Percentiles rank a stretch among this genome's conserved stretches.
These are phyloP conservation scores for Blepharisma stoltei DNA, from an alignment of 73 alveolate species.

Conservation along the genomic window DNA sequence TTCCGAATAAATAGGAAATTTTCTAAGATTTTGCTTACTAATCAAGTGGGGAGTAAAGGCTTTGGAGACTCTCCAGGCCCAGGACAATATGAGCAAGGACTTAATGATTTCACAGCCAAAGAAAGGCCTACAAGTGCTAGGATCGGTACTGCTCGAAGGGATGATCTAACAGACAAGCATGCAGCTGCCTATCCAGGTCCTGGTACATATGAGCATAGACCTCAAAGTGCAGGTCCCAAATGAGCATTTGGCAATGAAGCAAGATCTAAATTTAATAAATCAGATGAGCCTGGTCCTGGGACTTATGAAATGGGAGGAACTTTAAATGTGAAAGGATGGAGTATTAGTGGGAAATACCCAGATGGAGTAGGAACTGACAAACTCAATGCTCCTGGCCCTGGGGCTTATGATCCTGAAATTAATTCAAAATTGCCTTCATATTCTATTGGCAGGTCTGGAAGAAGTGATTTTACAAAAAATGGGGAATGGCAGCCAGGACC, in stretches of 20 bases:
- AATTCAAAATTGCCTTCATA: neutral
- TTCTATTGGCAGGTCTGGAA: conserved; percentile 1
- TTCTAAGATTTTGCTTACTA: too few relatives aligned
- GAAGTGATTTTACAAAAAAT: neutral
- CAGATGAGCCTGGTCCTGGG: neutral
- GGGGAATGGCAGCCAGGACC: conserved; percentile 20
- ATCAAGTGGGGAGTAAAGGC: too few relatives aligned
- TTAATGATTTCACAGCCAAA: neutral
- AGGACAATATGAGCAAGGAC: conserved; percentile 14
- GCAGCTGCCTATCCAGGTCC: neutral
- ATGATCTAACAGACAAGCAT: neutral
- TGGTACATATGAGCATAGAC: conserved; percentile 1
- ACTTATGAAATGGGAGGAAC: neutral
- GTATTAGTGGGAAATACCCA: too few relatives aligned
- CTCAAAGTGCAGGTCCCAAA: neutral
- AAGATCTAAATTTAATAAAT: neutral
- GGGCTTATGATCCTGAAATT: conserved; percentile 12
- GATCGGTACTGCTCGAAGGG: neutral
- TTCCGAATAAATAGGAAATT: too few relatives aligned
- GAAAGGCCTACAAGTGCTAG: neutral
- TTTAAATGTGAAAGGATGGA: too few relatives aligned
- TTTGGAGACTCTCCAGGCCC: conserved; percentile 24
- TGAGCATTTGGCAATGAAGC: neutral
- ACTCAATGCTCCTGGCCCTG: conserved; percentile 13
- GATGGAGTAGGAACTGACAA: too few relatives aligned